Conservation (phyloP, 768 basidiomycete genomes). For the Pholiota microspora region DNA sequence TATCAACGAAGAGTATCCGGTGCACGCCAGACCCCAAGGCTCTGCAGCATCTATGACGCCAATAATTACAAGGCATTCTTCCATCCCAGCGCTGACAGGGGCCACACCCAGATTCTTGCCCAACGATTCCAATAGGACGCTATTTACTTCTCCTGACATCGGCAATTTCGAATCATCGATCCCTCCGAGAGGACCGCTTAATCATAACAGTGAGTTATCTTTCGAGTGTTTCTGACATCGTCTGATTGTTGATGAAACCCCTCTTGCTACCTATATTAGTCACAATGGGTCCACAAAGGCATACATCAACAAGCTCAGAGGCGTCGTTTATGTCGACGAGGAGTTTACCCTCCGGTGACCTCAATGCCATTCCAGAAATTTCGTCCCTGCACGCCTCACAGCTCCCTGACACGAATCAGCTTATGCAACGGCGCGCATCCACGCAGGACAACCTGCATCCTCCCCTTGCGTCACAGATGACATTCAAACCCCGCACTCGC, state of each 20-base stretch:
- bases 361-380: too few relatives aligned
- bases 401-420: too few relatives aligned
- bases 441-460: background rate
- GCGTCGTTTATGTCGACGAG: background rate
- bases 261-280: background rate
- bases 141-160: background rate
- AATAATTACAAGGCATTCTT: background rate
- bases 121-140: background rate
- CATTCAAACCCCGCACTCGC: conserved; percentile 6
- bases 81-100: background rate
- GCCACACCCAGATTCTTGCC: background rate
- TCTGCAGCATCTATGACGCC: background rate
- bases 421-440: background rate
- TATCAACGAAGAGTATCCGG: background rate
- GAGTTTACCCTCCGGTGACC: background rate
- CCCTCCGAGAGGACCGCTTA: conserved; percentile 1
- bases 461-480: background rate
- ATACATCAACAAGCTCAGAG: background rate
- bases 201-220: conserved; percentile 2
- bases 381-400: too few relatives aligned
- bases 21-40: background rate
- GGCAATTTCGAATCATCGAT: background rate
- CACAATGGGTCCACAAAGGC: conserved; percentile 1
- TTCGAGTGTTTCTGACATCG: background rate
- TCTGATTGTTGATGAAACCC: background rate